Percentiles rank a stretch among this genome's conserved stretches.
Conservation (phyloP, 2,329 filamentous ascomycete species). For the Hypomyces perniciosus region DNA sequence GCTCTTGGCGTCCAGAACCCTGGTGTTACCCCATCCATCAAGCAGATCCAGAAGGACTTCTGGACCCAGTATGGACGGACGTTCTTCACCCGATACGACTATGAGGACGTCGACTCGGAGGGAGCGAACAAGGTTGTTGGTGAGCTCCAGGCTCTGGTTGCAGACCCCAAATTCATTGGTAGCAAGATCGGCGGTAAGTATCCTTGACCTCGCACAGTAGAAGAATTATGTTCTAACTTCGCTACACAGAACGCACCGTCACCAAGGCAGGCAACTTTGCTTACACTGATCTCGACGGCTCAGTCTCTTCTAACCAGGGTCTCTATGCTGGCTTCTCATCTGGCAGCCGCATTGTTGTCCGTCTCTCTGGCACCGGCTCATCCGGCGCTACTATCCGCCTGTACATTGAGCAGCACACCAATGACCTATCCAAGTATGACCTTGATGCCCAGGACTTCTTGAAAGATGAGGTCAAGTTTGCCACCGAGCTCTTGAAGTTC, state of each 20-base stretch:
- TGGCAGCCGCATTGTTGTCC: constrained; percentile 89
- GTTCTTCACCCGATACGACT: constrained; percentile 99
- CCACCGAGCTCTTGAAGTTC: constrained; percentile 80
- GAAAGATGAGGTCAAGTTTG: constrained; percentile 80
- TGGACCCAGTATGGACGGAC: constrained; percentile 94
- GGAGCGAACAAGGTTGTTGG: constrained; percentile 86
- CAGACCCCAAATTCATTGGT: constrained; percentile 68
- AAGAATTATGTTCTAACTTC: constrained; percentile 16
- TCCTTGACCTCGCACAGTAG: background rate
- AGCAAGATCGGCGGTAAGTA: constrained; percentile 65
- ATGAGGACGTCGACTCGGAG: constrained; percentile 88
- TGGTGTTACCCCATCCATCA: constrained; percentile 80
- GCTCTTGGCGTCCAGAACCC: constrained; percentile 80
- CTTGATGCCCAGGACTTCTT: constrained; percentile 90
- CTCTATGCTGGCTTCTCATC: constrained; percentile 92
- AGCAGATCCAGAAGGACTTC: constrained; percentile 94
- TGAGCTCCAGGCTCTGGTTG: constrained; percentile 72
- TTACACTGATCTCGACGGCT: constrained; percentile 97
- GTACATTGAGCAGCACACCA: constrained; percentile 94
- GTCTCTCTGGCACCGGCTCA: constrained; percentile 89
- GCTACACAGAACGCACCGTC: constrained; percentile 62
- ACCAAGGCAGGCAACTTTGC: constrained; percentile 91
- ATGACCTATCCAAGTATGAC: constrained; percentile 69
- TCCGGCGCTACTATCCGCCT: constrained; percentile 94
- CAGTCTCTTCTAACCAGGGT: constrained; percentile 91